These are phyloP conservation scores for Starmera dryadoides DNA, from an alignment of 805 yeast genomes.

Conservation along the genomic window DNA sequence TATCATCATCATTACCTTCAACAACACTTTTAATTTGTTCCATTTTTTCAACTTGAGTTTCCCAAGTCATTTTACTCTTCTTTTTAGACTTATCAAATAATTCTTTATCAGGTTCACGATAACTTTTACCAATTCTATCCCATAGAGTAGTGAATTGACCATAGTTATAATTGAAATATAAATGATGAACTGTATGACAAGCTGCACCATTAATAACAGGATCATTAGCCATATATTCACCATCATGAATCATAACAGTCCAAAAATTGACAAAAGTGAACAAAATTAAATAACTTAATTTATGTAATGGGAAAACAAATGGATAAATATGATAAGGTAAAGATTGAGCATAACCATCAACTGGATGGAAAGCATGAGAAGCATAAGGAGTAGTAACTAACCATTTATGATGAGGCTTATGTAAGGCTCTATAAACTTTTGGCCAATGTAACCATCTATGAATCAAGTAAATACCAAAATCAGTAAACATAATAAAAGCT, in stretches of 20 bases:
- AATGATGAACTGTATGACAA: conserved; percentile 94
- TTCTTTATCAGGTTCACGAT: conserved; percentile 86
- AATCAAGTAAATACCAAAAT: conserved; percentile 82
- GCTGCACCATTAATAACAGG: conserved; percentile 97
- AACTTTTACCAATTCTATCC: conserved; percentile 94
- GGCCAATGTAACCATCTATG: conserved; percentile 97
- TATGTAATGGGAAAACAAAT: conserved; percentile 86
- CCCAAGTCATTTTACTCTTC: conserved; percentile 58
- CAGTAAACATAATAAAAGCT: conserved; percentile 84
- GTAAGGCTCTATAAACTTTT: conserved; percentile 71
- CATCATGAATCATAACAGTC: conserved; percentile 99
- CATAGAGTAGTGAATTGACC: conserved; percentile 98
- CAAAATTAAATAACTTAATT: conserved; percentile 69
- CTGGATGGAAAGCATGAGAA: conserved; percentile 97
- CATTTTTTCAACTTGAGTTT: conserved; percentile 62
- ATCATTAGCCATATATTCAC: conserved; percentile 88
- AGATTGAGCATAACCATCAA: conserved; percentile 91
- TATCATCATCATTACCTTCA: conserved; percentile 68
- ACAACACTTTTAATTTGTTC: conserved; percentile 72
- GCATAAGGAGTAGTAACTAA: conserved; percentile 98
- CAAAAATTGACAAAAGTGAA: conserved; percentile 93
- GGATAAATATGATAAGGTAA: conserved; percentile 93
- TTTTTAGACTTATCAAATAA: conserved; percentile 61
- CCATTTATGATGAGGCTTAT: conserved; percentile 99
- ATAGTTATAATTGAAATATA: conserved; percentile 95